Conservation (phyloP, 768 basidiomycete genomes). For the Lepiota subincarnata region DNA sequence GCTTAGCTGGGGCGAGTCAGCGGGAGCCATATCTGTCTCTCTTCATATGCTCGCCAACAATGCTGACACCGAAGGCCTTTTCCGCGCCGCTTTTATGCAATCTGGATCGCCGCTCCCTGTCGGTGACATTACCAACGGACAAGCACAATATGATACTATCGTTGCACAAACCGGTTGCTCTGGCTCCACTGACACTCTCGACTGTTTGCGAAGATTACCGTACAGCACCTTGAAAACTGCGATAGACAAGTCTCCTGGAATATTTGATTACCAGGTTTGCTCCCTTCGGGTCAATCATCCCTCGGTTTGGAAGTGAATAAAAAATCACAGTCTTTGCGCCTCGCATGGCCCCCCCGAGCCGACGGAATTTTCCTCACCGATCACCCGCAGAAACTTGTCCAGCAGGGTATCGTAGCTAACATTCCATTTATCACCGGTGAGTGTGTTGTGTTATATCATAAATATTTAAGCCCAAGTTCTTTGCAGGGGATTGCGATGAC, state of each 20-base stretch:
- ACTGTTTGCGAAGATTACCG: conserved; percentile 38
- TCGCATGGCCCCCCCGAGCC: conserved; percentile 47
- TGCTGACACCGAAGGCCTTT: conserved; percentile 42
- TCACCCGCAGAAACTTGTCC: conserved; percentile 37
- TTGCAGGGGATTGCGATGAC: conserved; percentile 45
- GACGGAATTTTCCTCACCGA: conserved; percentile 48
- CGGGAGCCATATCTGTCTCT: conserved; percentile 51
- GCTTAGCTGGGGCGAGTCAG: conserved; percentile 49
- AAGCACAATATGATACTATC: conserved; percentile 40
- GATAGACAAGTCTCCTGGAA: conserved; percentile 36
- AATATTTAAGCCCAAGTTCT: background rate
- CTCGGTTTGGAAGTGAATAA: background rate
- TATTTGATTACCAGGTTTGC: conserved; percentile 40
- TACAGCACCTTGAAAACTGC: conserved; percentile 37
- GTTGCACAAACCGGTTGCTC: conserved; percentile 39
- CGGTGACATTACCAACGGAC: conserved; percentile 33
- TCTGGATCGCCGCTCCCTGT: conserved; percentile 45
- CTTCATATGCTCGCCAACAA: conserved; percentile 46
- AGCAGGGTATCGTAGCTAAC: conserved; percentile 39
- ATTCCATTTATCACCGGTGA: conserved; percentile 39
- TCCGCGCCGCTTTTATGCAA: conserved; percentile 50
- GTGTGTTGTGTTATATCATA: background rate
- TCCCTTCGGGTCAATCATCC: background rate
- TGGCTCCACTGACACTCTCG: conserved; percentile 34
- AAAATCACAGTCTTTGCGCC: conserved; percentile 30